A percentile compares a stretch with the other conserved stretches of the same genome.
Evolutionary conservation across 306 rosid genomes (phyloP).

Genomic region (Cucumis hystrix): DNA sequence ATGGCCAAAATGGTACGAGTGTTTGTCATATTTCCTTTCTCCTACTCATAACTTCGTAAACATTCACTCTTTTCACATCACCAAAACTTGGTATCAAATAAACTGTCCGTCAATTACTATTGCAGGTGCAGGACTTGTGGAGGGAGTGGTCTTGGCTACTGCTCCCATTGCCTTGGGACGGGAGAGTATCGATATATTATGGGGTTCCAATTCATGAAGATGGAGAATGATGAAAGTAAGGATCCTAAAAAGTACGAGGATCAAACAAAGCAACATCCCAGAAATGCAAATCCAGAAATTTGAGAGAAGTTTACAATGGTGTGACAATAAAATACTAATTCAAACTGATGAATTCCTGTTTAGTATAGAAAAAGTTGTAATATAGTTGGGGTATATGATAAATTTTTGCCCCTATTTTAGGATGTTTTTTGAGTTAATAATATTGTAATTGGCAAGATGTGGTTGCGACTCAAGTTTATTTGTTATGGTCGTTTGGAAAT

Average conservation of each 20-base stretch:
- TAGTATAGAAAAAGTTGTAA: background rate
- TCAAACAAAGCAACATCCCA: constrained; percentile 6
- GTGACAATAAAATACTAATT: background rate
- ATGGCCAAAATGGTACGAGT: constrained; percentile 78
- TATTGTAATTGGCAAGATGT: background rate
- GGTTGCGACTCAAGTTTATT: background rate
- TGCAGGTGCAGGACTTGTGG: constrained; percentile 69
- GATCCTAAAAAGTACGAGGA: constrained; percentile 12
- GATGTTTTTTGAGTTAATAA: background rate
- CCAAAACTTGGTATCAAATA: background rate
- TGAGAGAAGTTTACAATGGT: background rate
- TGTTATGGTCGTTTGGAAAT: background rate
- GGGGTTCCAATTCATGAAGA: constrained; percentile 78
- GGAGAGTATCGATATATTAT: constrained; percentile 80
- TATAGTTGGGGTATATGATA: background rate
- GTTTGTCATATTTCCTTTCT: background rate
- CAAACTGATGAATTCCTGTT: background rate
- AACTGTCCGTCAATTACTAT: constrained; percentile 1
- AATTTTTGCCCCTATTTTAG: background rate
- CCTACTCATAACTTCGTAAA: background rate
- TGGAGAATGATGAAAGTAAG: constrained; percentile 17
- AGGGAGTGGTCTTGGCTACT: constrained; percentile 71
- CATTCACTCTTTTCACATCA: background rate
- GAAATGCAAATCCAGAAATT: constrained; percentile 2
- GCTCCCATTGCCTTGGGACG: constrained; percentile 80